These are phyloP conservation scores for Linnemannia schmuckeri DNA, from an alignment of 192 early-diverging fungal species.

Conservation along the genomic window DNA sequence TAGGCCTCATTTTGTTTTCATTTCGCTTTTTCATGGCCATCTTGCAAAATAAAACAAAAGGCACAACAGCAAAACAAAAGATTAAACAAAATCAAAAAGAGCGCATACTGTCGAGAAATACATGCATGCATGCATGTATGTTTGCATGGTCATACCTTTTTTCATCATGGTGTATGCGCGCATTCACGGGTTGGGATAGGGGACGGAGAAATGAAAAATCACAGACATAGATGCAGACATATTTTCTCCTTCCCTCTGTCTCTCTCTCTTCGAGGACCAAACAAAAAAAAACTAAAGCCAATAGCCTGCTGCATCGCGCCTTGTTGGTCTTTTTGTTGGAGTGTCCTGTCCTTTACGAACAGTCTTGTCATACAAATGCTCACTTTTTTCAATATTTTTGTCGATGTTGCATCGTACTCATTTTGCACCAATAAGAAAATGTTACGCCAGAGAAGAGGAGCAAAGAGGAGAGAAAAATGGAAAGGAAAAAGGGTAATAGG, in stretches of 20 bases:
- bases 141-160: not conserved
- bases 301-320: not conserved
- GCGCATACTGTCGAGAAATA: not conserved
- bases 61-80: not conserved
- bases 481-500: not conserved
- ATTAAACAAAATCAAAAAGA: not conserved
- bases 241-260: too few relatives aligned
- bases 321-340: not conserved
- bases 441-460: not conserved
- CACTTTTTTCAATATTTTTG: not conserved
- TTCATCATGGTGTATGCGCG: not conserved
- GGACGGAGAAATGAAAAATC: not conserved
- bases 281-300: not conserved
- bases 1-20: not conserved
- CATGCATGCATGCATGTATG: not conserved
- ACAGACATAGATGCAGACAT: not conserved
- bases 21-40: not conserved
- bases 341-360: not conserved
- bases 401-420: not conserved
- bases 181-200: not conserved
- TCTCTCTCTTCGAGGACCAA: not conserved
- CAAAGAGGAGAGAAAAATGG: not conserved
- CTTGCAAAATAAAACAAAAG: not conserved
- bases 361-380: not conserved
- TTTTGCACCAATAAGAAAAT: not conserved